Evolutionary conservation across 139 green algal genomes (phyloP).

Genomic region (Choricystis sp.): DNA sequence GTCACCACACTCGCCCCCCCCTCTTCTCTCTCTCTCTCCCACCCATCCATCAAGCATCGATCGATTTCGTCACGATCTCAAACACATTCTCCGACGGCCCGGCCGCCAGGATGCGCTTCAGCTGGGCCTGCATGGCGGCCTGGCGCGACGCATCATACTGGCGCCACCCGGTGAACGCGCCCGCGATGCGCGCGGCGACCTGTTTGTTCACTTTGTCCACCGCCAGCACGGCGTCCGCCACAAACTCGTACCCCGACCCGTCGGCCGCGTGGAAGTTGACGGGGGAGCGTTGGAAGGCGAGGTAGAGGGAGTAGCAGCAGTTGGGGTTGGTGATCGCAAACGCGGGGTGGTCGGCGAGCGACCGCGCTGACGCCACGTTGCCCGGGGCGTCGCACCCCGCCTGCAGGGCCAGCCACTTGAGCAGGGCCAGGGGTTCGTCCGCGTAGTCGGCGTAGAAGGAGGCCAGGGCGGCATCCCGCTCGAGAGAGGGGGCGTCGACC

Average conservation of each 20-base stretch:
- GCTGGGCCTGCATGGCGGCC: conserved; percentile 60
- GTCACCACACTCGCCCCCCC: too few relatives aligned
- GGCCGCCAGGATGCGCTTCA: conserved; percentile 62
- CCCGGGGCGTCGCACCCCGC: conserved; percentile 45
- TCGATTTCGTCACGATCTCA: conserved; percentile 79
- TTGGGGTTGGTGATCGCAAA: background rate
- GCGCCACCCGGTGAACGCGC: conserved; percentile 66
- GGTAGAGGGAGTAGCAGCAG: background rate
- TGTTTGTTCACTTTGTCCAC: conserved; percentile 68
- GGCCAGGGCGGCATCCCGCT: conserved; percentile 24
- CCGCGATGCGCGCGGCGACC: conserved; percentile 70
- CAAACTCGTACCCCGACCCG: conserved; percentile 83
- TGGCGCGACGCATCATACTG: conserved; percentile 61
- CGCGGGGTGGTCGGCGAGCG: background rate
- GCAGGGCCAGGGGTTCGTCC: conserved; percentile 70
- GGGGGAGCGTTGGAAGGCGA: background rate
- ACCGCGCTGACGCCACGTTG: conserved; percentile 43
- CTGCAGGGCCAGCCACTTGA: conserved; percentile 80
- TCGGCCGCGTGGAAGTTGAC: conserved; percentile 65
- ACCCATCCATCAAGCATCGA: conserved; percentile 22
- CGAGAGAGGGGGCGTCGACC: conserved; percentile 8
- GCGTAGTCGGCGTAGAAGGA: conserved; percentile 76
- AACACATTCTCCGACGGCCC: conserved; percentile 80
- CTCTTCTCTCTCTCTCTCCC: too few relatives aligned
- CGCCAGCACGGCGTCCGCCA: conserved; percentile 61